Percentiles rank a stretch among this genome's conserved stretches.
These are phyloP conservation scores for Keithomyces neogunnii DNA, from an alignment of 2,329 filamentous ascomycete species.

Conservation along the genomic window DNA sequence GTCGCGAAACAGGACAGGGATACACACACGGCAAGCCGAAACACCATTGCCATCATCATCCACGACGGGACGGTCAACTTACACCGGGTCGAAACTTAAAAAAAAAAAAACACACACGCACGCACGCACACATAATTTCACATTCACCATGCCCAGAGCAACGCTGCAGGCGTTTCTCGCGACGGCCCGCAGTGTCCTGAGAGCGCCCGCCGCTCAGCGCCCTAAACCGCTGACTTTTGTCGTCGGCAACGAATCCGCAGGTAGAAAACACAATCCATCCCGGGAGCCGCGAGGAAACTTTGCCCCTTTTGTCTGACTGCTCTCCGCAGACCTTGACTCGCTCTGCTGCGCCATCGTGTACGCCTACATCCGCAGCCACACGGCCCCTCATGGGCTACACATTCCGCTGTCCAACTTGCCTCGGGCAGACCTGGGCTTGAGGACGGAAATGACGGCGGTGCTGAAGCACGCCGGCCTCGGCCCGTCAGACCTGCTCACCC, in stretches of 20 bases:
- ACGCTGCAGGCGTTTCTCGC: conserved; percentile 44
- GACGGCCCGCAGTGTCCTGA: conserved; percentile 38
- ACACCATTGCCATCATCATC: no score
- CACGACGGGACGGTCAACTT: no score
- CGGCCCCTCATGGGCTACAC: conserved; percentile 46
- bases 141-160: conserved; percentile 19
- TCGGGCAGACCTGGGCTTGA: conserved; percentile 57
- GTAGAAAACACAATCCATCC: conserved; percentile 22
- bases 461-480: conserved; percentile 52
- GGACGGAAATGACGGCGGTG: conserved; percentile 62
- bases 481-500: conserved; percentile 54
- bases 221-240: conserved; percentile 48
- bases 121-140: neutral
- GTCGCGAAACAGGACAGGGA: no score
- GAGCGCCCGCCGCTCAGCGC: conserved; percentile 34
- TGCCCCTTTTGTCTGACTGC: no score
- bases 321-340: conserved; percentile 62
- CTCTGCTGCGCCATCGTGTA: conserved; percentile 66
- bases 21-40: no score
- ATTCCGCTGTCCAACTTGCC: conserved; percentile 68
- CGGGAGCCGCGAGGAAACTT: conserved; percentile 7
- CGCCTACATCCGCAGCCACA: conserved; percentile 62
- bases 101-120: neutral
- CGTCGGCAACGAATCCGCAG: conserved; percentile 60
- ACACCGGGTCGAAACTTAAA: no score